Percentiles rank a stretch among this genome's conserved stretches.
phyloP scores from a whole-genome alignment of 371 early-diverging fungal genomes.

The Mortierella sp. region DNA sequence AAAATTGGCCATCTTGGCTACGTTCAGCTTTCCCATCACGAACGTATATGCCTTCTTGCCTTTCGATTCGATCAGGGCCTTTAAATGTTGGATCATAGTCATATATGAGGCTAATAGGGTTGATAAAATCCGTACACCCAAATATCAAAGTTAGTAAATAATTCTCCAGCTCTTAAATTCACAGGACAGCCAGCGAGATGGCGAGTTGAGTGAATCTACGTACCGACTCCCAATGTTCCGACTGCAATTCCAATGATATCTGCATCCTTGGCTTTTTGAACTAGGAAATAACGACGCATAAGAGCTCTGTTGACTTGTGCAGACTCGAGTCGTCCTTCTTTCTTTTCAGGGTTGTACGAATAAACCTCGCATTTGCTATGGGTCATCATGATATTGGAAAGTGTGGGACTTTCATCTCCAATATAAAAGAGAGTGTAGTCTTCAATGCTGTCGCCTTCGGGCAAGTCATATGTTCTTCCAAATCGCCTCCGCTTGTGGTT shows the following conservation, averaged over 20 bases:
- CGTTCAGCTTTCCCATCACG: conserved; percentile 94
- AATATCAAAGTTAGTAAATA: too few relatives aligned
- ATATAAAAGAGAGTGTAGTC: conserved; percentile 84
- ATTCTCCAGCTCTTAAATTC: too few relatives aligned
- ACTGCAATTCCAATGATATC: conserved; percentile 94
- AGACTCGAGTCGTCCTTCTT: conserved; percentile 70
- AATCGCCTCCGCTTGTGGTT: conserved; percentile 34
- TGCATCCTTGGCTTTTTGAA: conserved; percentile 95
- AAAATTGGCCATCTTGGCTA: conserved; percentile 96
- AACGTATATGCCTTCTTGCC: conserved; percentile 92
- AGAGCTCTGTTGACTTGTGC: conserved; percentile 76
- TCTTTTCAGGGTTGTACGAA: conserved; percentile 75
- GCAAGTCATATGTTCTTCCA: conserved; percentile 67
- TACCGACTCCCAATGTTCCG: conserved; percentile 95
- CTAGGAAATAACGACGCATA: conserved; percentile 78
- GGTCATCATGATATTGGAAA: conserved; percentile 90
- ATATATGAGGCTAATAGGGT: conserved; percentile 81
- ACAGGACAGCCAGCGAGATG: too few relatives aligned
- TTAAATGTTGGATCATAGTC: conserved; percentile 82
- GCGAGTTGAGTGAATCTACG: conserved; percentile 27
- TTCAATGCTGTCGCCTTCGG: conserved; percentile 61
- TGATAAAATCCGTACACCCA: neutral
- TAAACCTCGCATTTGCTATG: conserved; percentile 74
- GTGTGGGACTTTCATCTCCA: conserved; percentile 84
- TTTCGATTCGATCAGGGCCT: conserved; percentile 77